Base-by-base conservation (phyloP, 371 early-diverging fungal species). In the Sporodiniella umbellata region DNA sequence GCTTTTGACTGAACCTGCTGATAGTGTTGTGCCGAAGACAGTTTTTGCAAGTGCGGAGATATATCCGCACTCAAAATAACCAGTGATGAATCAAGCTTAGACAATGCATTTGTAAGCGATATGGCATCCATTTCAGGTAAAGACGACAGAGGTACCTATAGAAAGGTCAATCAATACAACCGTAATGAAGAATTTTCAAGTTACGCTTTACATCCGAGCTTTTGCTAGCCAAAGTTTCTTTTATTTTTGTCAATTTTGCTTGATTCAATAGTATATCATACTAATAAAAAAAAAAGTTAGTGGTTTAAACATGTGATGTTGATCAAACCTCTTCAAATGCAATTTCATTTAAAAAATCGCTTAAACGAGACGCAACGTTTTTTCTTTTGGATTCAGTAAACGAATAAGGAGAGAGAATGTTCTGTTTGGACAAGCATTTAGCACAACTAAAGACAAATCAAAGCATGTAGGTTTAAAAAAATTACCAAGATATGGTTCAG, bases 31-130 rank as follows among this genome's bases (percentile, higher is more conserved):
- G 74, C 56, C 6, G 71, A 70, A 1, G 70, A 54, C 15, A 83
- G 54, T 33, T 66, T 60, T 23, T 70, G 61, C n/a, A 86, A 57
- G 23, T 70, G 64, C 4, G 80, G 60, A 12, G 85, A 68, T 5
- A 72, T 61, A 47, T 84, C 85, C 17, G 79, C 69, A 42, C 69
- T 66, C 5, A 60, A 52, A 2, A 59, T 42, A 19, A 75, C 73
- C 28, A 92, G 69, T 59, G 85, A 89, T 3, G 75, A 70, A 47
- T 89, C 92, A 40, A 92, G 70, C 24, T 69, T 64, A 1, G 86
- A 63, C 66, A 92, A 66, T 17, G 79, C 66, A 15, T 64, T 58
- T 0, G 79, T 56, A 7, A 91, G 45, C 1, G 83, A 63, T 14
- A 64, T 46, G 0, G 80, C 58, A 54, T 87, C 86, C 72, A 84